phyloP scores from a whole-genome alignment of 192 early-diverging fungal species.

The Coemansia sp. region DNA sequence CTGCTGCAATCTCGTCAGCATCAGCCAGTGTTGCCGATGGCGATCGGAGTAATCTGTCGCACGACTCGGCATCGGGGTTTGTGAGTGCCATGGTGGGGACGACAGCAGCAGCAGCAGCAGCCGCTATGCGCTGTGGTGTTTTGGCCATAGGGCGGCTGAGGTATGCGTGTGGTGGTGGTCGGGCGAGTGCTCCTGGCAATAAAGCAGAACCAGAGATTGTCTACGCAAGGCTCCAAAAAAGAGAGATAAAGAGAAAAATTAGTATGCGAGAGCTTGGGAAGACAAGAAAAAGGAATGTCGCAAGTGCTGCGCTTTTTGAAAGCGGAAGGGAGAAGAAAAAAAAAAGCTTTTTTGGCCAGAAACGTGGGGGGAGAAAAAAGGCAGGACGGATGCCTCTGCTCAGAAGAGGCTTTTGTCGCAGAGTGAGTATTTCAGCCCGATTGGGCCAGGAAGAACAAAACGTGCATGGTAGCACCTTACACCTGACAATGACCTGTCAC shows the following conservation, averaged over 20 bases:
- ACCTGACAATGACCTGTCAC: neutral
- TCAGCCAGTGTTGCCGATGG: conserved; percentile 13
- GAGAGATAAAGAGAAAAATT: neutral
- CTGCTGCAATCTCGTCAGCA: conserved; percentile 9
- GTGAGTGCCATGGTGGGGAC: neutral
- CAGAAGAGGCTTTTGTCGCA: neutral
- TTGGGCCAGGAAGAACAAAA: neutral
- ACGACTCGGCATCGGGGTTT: neutral
- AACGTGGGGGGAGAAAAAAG: neutral
- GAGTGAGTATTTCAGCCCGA: neutral
- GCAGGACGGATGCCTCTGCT: neutral
- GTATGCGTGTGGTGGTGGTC: neutral
- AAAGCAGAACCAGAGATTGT: neutral
- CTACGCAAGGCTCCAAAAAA: neutral
- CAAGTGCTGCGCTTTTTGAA: neutral
- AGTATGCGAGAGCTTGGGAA: neutral
- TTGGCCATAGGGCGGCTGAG: conserved; percentile 9
- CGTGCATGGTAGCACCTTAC: neutral
- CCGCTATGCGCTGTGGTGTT: conserved; percentile 12
- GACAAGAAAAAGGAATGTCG: neutral
- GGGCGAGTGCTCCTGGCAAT: neutral
- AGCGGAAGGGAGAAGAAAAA: neutral
- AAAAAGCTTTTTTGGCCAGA: neutral
- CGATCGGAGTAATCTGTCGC: neutral
- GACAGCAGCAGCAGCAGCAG: neutral